A percentile compares a stretch with the other conserved stretches of the same genome.
These are phyloP conservation scores for Sideroxylon spinosum DNA, from an alignment of 179 eudicot species.

Conservation along the genomic window DNA sequence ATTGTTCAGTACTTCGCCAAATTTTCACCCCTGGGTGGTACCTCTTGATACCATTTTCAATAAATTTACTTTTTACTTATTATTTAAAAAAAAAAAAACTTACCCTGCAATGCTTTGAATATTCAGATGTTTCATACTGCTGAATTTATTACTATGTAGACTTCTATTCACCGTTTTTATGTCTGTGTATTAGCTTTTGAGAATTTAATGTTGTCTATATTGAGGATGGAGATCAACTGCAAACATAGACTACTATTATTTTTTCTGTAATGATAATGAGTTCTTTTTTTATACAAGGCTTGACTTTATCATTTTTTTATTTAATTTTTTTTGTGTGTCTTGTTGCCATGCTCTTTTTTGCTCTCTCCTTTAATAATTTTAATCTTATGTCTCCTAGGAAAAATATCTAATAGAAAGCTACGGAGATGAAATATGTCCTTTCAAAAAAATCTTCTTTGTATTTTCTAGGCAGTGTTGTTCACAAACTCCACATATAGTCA, in stretches of 20 bases:
- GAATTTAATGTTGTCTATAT: background rate
- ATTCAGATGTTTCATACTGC: background rate
- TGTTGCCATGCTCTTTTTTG: background rate
- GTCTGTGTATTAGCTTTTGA: background rate
- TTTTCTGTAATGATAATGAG: background rate
- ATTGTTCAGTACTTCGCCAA: too few species aligned
- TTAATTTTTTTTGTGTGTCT: background rate
- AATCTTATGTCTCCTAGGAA: background rate
- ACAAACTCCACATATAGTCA: conserved; percentile 53
- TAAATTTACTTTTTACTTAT: too few species aligned
- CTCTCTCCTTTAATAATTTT: background rate
- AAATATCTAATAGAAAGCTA: background rate
- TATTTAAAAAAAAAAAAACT: too few species aligned
- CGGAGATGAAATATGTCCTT: background rate
- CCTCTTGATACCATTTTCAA: too few species aligned
- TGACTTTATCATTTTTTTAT: background rate
- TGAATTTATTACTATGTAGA: too few species aligned
- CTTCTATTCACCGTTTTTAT: background rate
- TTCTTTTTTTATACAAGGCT: background rate
- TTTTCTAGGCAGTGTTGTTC: conserved; percentile 26
- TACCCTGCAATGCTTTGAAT: too few species aligned
- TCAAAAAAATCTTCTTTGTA: background rate
- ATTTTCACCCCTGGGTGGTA: too few species aligned
- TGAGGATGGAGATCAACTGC: background rate
- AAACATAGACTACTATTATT: background rate